phyloP scores from a whole-genome alignment of 495 filamentous ascomycete genomes.

The Cudoniella acicularis region DNA sequence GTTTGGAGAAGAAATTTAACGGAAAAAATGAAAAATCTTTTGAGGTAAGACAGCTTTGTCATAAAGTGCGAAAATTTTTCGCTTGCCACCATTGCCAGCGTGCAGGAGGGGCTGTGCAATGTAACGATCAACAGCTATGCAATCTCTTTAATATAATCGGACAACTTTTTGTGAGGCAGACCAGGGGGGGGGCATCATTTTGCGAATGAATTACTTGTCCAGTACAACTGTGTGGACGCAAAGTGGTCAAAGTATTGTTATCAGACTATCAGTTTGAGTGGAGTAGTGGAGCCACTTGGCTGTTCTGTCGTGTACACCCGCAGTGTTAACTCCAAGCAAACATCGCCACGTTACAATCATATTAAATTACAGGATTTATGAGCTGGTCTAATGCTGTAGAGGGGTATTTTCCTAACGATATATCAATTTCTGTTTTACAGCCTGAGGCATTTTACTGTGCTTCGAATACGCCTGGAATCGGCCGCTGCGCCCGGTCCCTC shows the following conservation, averaged over 20 bases:
- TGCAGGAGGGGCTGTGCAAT: not conserved
- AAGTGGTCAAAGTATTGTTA: not conserved
- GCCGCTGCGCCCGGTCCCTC: not conserved
- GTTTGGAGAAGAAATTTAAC: not conserved
- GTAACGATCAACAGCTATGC: not conserved
- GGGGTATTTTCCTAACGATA: too few species aligned
- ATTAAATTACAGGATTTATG: too few species aligned
- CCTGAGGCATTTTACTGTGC: not conserved
- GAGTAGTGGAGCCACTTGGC: not conserved
- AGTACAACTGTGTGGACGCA: not conserved
- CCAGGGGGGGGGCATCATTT: not conserved
- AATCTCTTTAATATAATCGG: not conserved
- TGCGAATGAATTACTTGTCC: not conserved
- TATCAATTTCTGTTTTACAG: too few species aligned
- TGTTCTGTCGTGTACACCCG: not conserved
- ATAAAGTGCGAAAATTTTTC: not conserved
- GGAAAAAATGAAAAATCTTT: not conserved
- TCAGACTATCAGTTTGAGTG: not conserved
- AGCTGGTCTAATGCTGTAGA: too few species aligned
- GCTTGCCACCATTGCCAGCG: not conserved
- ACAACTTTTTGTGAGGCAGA: not conserved
- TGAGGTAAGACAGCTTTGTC: not conserved
- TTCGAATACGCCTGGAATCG: not conserved
- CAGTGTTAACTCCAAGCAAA: not conserved
- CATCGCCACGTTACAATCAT: not conserved